Percentiles rank a stretch among this genome's conserved stretches.
These are phyloP conservation scores for Plantago major DNA, from an alignment of 257 asterid genomes.

Conservation along the genomic window DNA sequence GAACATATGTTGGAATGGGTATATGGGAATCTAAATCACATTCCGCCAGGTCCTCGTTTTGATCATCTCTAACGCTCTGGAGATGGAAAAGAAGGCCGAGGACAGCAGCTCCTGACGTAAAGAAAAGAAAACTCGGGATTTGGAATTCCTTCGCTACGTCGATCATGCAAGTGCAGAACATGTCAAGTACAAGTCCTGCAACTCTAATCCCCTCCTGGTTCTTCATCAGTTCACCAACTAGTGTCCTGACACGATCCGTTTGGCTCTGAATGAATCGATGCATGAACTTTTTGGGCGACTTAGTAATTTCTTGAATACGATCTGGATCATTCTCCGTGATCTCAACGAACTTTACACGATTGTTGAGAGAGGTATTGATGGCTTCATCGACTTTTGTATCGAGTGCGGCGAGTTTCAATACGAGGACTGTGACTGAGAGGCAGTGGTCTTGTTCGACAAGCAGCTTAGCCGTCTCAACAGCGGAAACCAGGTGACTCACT, in stretches of 20 bases:
- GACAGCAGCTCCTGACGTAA: slow-evolving; percentile 17
- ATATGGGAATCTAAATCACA: slow-evolving; percentile 9
- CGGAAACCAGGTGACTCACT: slow-evolving; percentile 32
- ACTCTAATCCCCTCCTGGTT: neutral
- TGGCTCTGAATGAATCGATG: too few species aligned
- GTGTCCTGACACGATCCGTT: slow-evolving; percentile 9
- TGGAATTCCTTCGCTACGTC: slow-evolving; percentile 6
- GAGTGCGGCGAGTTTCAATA: too few species aligned
- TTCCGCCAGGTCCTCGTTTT: too few species aligned
- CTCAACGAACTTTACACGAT: too few species aligned
- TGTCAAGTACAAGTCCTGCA: slow-evolving; percentile 31
- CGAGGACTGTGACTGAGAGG: too few species aligned
- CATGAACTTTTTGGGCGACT: too few species aligned
- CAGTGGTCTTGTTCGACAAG: too few species aligned
- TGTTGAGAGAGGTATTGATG: too few species aligned
- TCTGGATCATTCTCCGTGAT: too few species aligned
- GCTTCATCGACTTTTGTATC: too few species aligned
- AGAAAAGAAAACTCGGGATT: slow-evolving; percentile 21
- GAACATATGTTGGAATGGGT: slow-evolving; percentile 1
- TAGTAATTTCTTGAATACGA: too few species aligned
- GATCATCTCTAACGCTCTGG: slow-evolving; percentile 1
- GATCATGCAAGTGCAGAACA: slow-evolving; percentile 26
- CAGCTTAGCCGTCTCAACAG: slow-evolving; percentile 13
- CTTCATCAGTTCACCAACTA: slow-evolving; percentile 4
- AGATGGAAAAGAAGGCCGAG: slow-evolving; percentile 23